These are phyloP conservation scores for Pterulicium gracile DNA, from an alignment of 1,284 basidiomycete genomes.

Conservation along the genomic window DNA sequence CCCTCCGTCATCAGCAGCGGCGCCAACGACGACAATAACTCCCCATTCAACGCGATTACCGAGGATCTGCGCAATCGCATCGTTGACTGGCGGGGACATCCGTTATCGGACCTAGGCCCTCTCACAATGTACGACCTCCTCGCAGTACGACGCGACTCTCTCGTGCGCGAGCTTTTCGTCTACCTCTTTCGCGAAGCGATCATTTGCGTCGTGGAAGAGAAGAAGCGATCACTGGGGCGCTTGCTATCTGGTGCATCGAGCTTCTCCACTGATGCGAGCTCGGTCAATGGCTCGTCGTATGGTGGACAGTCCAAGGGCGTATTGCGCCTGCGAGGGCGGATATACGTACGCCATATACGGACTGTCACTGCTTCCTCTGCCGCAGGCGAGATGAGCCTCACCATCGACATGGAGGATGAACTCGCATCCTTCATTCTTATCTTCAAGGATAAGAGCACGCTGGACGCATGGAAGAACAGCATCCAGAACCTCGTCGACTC, in stretches of 20 bases:
- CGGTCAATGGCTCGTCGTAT: conserved; percentile 28
- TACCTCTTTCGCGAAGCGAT: conserved; percentile 96
- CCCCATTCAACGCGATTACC: conserved; percentile 71
- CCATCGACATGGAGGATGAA: conserved; percentile 94
- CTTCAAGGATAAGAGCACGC: conserved; percentile 82
- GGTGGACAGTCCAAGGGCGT: conserved; percentile 54
- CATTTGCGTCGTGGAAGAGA: conserved; percentile 93
- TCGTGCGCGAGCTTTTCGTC: conserved; percentile 86
- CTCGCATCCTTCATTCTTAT: conserved; percentile 91
- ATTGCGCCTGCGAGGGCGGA: conserved; percentile 86
- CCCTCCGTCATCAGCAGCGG: neutral
- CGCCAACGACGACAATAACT: conserved; percentile 36
- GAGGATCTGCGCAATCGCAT: conserved; percentile 83
- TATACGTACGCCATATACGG: conserved; percentile 89
- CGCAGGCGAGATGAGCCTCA: conserved; percentile 76
- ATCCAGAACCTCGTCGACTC: conserved; percentile 65
- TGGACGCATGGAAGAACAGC: conserved; percentile 80
- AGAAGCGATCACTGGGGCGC: conserved; percentile 68
- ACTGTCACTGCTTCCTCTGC: conserved; percentile 73
- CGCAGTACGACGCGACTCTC: conserved; percentile 76
- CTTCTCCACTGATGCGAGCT: conserved; percentile 34
- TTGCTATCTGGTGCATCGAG: conserved; percentile 49
- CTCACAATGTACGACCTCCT: conserved; percentile 89
- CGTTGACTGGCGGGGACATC: conserved; percentile 91
- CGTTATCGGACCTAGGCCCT: conserved; percentile 75